Percentiles rank a stretch among this genome's conserved stretches.
These are phyloP conservation scores for Phytophthora quininea DNA, from an alignment of 352 stramenopile species.

Conservation along the genomic window DNA sequence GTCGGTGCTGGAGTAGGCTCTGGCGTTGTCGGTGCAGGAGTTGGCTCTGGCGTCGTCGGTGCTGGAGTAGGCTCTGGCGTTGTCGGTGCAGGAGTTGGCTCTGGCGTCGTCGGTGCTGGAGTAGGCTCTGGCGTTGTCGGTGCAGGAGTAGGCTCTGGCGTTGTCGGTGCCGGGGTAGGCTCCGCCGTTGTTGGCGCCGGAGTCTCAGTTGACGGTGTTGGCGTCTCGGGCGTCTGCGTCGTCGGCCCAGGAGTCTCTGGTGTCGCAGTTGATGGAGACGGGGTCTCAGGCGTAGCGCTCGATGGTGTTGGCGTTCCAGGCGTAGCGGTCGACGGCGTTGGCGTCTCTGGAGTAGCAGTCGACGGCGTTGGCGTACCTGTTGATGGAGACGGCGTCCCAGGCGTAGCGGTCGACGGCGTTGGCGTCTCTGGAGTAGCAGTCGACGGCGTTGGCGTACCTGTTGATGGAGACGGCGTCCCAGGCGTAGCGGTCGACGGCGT, in stretches of 20 bases:
- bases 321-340: no score
- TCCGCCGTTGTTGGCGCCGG: background rate
- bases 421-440: background rate
- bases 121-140: background rate
- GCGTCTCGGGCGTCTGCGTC: slow-evolving; percentile 1
- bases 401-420: background rate
- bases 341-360: slow-evolving; percentile 1
- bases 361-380: slow-evolving; percentile 1
- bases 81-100: background rate
- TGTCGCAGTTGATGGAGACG: background rate
- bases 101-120: background rate
- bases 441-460: slow-evolving; percentile 1
- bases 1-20: background rate
- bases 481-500: background rate
- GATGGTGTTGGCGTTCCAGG: background rate
- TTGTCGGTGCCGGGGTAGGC: background rate
- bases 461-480: background rate
- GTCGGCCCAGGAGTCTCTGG: background rate
- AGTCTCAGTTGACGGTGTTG: background rate
- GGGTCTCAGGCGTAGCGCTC: background rate
- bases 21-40: background rate
- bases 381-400: background rate
- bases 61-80: background rate
- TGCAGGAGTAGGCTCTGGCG: background rate
- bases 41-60: slow-evolving; percentile 3